Evolutionary conservation across 345 rosid species (phyloP), one percentile per base, ranked within the genome.

Genomic region (Murraya paniculata): DNA sequence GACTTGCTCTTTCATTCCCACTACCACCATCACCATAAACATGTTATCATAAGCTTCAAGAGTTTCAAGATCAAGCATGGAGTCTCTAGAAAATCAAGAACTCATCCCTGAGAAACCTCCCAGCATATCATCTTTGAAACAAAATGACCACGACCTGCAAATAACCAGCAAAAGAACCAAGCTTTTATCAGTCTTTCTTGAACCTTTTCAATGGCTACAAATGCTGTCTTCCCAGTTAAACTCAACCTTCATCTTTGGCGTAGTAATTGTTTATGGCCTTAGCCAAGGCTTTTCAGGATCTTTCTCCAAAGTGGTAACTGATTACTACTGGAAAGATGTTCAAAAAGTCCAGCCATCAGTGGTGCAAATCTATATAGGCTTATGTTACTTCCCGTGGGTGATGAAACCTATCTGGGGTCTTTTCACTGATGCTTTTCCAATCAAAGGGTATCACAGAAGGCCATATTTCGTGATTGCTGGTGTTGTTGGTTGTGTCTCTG

Each of bases 281-380:
- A 89, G 87, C 88, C 92, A 88, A 79, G 97, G 97, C 59, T 90
- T 93, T 82, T 80, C 93, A 0, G 91, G 94, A 19, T 87, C 97
- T 30, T 78, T 88, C 84, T 93, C 90, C 88, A 93, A 77, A 85
- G 92, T 91, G 1, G 93, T 89, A 74, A 80, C 91, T 2, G 98
- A 93, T 77, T 93, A 85, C 88, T 93, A 91, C 75, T 92, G 93
- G 93, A 91, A 92, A 85, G 93, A 91, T 76, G 93, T 91, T 21
- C 98, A 92, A 82, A 89, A 92, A 79, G 94, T 96, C 57, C 97
- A 94, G 83, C 99, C 98, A 67, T 94, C 99, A 1, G 71, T 76
- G 75, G 92, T 93, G 74, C 98, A 90, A 82, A 78, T 93, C 64
- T 93, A 89, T 84, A 82, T 85, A 45, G 94, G 97, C 27, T 56